Evolutionary conservation across 495 filamentous ascomycete genomes (phyloP).

Genomic region (Glarea lozoyensis): DNA sequence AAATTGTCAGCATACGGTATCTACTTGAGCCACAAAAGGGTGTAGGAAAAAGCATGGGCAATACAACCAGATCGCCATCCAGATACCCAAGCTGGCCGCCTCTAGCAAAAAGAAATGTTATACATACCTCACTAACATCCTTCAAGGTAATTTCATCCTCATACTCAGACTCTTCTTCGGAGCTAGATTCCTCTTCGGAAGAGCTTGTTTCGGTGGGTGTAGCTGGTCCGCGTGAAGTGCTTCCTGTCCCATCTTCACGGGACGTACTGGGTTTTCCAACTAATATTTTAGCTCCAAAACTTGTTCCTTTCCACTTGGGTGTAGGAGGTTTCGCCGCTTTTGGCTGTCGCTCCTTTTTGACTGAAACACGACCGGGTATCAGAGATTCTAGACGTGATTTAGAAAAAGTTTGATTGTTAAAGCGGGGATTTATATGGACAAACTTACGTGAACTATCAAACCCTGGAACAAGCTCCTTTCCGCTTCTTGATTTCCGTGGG

Average conservation of each 20-base stretch:
- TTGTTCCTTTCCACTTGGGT: slow-evolving; percentile 14
- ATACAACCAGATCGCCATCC: not conserved
- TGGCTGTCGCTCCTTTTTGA: slow-evolving; percentile 9
- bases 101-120: not conserved
- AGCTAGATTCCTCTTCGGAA: slow-evolving; percentile 16
- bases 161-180: slow-evolving; percentile 19
- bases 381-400: slow-evolving; percentile 8
- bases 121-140: slow-evolving; percentile 17
- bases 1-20: not conserved
- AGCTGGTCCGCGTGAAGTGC: no score
- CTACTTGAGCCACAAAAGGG: not conserved
- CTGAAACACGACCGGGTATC: slow-evolving; percentile 4
- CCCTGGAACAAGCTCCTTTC: slow-evolving; percentile 14
- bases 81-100: no score
- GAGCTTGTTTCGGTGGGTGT: slow-evolving; percentile 21
- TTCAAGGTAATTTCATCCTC: slow-evolving; percentile 17
- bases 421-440: not conserved
- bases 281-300: slow-evolving; percentile 1
- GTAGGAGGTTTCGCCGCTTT: slow-evolving; percentile 5
- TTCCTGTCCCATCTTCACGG: slow-evolving; percentile 23
- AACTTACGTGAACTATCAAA: slow-evolving; percentile 17
- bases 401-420: not conserved
- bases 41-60: not conserved
- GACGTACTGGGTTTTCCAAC: slow-evolving; percentile 2
- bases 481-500: slow-evolving; percentile 14